Conservation (phyloP, 495 filamentous ascomycete genomes). For the Neurospora tetrasperma region DNA sequence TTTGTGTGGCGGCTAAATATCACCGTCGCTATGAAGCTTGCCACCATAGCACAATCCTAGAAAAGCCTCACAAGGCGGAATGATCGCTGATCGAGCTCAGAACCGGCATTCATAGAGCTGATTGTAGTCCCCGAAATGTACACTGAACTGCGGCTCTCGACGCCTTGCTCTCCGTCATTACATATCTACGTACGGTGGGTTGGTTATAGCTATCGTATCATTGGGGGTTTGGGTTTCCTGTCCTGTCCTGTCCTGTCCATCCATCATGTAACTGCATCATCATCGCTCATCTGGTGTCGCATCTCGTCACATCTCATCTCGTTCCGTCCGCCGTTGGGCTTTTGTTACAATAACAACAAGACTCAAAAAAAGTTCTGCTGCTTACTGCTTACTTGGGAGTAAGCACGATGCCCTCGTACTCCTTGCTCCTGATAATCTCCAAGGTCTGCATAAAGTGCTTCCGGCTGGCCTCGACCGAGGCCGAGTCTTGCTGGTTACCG, state of each 20-base stretch:
- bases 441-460: constrained; percentile 90
- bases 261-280: background rate
- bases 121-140: background rate
- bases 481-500: constrained; percentile 71
- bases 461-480: constrained; percentile 70
- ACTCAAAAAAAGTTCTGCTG: background rate
- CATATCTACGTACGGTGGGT: background rate
- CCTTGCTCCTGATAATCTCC: constrained; percentile 81
- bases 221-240: background rate
- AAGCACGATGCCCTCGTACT: constrained; percentile 84
- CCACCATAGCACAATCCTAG: background rate
- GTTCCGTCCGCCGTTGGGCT: background rate
- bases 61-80: too few species aligned
- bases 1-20: background rate
- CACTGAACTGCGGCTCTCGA: background rate
- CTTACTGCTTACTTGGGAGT: constrained; percentile 45
- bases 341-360: background rate
- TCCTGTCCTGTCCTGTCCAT: background rate
- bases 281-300: background rate
- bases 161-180: background rate
- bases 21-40: background rate
- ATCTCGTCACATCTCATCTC: background rate
- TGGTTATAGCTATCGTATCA: background rate
- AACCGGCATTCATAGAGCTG: background rate
- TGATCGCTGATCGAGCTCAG: background rate